A percentile compares a stretch with the other conserved stretches of the same genome.
Conservation (phyloP, 768 basidiomycete species). For the Mycena albidolilacea region DNA sequence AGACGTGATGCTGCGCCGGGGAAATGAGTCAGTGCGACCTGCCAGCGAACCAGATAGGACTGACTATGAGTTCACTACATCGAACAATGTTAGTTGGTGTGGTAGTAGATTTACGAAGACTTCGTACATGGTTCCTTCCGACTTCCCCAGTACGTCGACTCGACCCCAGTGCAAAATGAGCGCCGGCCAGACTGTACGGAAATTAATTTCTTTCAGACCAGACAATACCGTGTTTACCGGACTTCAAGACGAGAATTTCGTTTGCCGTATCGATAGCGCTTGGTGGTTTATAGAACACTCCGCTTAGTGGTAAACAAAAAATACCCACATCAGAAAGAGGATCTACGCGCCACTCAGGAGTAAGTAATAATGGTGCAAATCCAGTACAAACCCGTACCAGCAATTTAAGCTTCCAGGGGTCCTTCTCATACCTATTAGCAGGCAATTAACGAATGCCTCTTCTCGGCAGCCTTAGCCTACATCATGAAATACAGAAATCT, state of each 20-base stretch:
- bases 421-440: conserved; percentile 16
- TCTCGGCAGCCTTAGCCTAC: background rate
- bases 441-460: background rate
- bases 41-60: background rate
- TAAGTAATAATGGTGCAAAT: background rate
- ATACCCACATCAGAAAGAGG: conserved; percentile 19
- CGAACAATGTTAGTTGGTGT: background rate
- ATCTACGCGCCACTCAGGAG: background rate
- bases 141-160: conserved; percentile 26
- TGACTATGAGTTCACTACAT: conserved; percentile 23
- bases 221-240: conserved; percentile 1
- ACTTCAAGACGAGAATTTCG: conserved; percentile 25
- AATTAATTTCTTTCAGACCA: background rate
- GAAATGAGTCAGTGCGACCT: background rate
- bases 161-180: conserved; percentile 29
- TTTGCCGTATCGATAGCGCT: conserved; percentile 25
- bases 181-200: conserved; percentile 18
- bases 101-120: background rate
- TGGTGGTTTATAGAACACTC: background rate
- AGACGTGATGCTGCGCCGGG: conserved; percentile 22
- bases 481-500: conserved; percentile 29
- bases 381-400: conserved; percentile 3
- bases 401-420: conserved; percentile 21
- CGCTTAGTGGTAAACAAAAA: background rate
- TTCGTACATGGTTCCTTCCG: conserved; percentile 25